These are phyloP conservation scores for Paramyrothecium sp. DNA, from an alignment of 2,329 filamentous ascomycete genomes.

Conservation along the genomic window DNA sequence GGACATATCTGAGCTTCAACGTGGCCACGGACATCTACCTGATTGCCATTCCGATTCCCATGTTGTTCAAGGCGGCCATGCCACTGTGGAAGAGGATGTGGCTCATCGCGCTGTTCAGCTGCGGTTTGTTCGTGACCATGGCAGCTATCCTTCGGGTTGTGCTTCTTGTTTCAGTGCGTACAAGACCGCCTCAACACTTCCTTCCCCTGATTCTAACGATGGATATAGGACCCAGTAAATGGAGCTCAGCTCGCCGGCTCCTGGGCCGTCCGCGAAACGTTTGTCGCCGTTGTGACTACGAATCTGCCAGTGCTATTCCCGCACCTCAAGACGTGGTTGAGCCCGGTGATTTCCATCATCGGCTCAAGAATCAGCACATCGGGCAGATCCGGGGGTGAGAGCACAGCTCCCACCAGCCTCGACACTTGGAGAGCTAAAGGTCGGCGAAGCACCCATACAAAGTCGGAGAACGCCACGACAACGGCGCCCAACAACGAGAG, in stretches of 20 bases:
- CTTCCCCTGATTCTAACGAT: constrained; percentile 1
- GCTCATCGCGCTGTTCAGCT: constrained; percentile 36
- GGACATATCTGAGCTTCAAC: constrained; percentile 51
- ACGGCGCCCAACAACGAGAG: constrained; percentile 16
- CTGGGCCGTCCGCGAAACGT: constrained; percentile 43
- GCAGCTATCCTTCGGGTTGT: constrained; percentile 33
- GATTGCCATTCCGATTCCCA: constrained; percentile 55
- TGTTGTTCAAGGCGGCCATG: constrained; percentile 39
- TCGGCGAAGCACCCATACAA: constrained; percentile 13
- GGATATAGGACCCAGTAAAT: constrained; percentile 34
- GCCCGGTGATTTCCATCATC: constrained; percentile 19
- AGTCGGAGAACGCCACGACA: constrained; percentile 13
- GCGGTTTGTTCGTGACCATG: constrained; percentile 38
- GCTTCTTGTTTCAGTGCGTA: constrained; percentile 23
- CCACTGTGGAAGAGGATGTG: constrained; percentile 33
- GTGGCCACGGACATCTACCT: constrained; percentile 57
- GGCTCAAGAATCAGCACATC: constrained; percentile 1
- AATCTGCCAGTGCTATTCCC: constrained; percentile 46
- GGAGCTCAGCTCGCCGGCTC: constrained; percentile 38
- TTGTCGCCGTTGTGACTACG: constrained; percentile 41
- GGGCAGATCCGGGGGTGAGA: background rate
- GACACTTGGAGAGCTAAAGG: constrained; percentile 17
- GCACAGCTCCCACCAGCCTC: constrained; percentile 1
- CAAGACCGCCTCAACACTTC: too few relatives aligned
- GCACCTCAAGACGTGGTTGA: constrained; percentile 35